Base-by-base conservation (phyloP, 768 basidiomycete genomes). In the Candolleomyces efflorescens region DNA sequence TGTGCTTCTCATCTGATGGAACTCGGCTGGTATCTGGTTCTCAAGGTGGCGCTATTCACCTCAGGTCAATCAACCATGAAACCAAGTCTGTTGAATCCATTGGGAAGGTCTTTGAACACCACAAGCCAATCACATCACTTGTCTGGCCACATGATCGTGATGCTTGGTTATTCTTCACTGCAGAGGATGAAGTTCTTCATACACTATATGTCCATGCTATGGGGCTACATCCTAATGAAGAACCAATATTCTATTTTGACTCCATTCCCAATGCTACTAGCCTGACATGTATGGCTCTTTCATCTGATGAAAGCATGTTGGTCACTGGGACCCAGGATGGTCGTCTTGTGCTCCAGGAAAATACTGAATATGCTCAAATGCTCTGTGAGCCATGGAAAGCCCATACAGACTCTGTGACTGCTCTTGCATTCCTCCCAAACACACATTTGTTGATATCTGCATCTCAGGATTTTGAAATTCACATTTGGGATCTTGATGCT, bases 361-460 rank as follows among this genome's bases (percentile, higher is more conserved):
- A 5, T 32, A 24, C n/a, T 7, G n/a, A 20, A 5, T n/a, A 20
- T 13, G 1, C 1, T 24, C 46, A 18, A 24, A 20, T 24, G 3
- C 18, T 48, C 7, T 17, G 17, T 13, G 7, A 20, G 3, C 46
- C 46, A 13, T 48, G 46, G 46, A 48, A 45, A 27, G 70, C 59
- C 64, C 55, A 48, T 27, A n/a, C 49, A 22, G 20, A 24, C 27
- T 32, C 17, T 26, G 36, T 50, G 24, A 41, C 45, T 17, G 60
- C 60, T 27, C 64, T 70, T 2, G 59, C 62, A 41, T 70, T 65
- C 60, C 69, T 69, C 13, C 69, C 66, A 0, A 63, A 69, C 47
- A 67, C 65, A 9, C 49, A 13, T 12, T 26, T 37, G 12, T 50
- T 72, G 44, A 63, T 56, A n/a, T 56, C 59, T 23, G 55, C 56